These are phyloP conservation scores for Phytophthora colocasiae DNA, from an alignment of 352 stramenopile species.

Conservation along the genomic window DNA sequence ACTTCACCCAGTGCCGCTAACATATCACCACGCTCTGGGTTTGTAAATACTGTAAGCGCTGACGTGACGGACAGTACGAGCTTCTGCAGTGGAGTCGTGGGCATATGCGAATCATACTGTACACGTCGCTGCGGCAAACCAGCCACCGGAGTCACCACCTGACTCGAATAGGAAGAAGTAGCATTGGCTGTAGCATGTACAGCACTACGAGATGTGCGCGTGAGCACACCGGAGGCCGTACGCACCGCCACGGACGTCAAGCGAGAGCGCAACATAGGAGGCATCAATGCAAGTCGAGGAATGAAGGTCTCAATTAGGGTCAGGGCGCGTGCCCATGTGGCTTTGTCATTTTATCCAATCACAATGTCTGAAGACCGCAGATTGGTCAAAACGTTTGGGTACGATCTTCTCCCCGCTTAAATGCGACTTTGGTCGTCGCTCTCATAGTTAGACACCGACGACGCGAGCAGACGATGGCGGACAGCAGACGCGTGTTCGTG, in stretches of 20 bases:
- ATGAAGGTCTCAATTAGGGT: conserved; percentile 6
- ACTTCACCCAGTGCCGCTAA: conserved; percentile 95
- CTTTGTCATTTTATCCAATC: conserved; percentile 7
- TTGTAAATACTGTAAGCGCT: conserved; percentile 88
- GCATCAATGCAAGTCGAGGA: conserved; percentile 9
- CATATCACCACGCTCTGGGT: conserved; percentile 96
- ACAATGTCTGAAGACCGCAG: background rate
- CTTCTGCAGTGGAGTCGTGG: conserved; percentile 88
- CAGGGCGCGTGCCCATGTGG: background rate
- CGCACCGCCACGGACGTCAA: conserved; percentile 8
- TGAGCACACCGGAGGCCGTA: conserved; percentile 19
- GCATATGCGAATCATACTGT: conserved; percentile 75
- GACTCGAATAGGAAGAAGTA: background rate
- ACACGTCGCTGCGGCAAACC: conserved; percentile 61
- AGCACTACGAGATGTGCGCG: background rate
- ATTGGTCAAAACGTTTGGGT: conserved; percentile 5
- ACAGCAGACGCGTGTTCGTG: conserved; percentile 75
- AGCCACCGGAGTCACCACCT: conserved; percentile 37
- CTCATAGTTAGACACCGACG: conserved; percentile 22
- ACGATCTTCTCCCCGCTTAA: conserved; percentile 28
- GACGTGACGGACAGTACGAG: conserved; percentile 87
- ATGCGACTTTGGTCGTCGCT: conserved; percentile 19
- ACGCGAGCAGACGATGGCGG: conserved; percentile 42
- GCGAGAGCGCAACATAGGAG: conserved; percentile 21
- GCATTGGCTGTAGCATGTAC: background rate